Evolutionary conservation across 306 rosid species (phyloP).

Genomic region (Lablab purpureus): DNA sequence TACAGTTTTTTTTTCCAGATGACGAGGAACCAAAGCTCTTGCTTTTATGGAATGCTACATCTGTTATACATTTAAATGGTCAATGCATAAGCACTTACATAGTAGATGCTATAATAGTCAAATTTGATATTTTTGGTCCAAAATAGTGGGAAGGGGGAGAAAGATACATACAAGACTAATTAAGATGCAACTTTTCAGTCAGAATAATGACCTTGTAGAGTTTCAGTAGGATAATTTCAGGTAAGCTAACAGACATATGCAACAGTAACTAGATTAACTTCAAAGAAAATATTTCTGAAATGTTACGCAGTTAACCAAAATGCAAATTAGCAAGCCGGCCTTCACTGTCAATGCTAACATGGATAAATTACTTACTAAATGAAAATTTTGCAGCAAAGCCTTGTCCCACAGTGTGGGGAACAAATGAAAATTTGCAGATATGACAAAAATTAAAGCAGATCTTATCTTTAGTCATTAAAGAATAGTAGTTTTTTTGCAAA

Average conservation of each 20-base stretch:
- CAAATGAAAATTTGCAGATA: conserved; percentile 3
- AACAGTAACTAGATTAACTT: conserved; percentile 32
- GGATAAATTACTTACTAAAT: background rate
- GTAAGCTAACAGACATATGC: conserved; percentile 26
- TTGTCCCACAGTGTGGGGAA: background rate
- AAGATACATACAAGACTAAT: conserved; percentile 8
- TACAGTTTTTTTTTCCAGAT: conserved; percentile 40
- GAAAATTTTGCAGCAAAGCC: background rate
- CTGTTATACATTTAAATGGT: conserved; percentile 49
- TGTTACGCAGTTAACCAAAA: conserved; percentile 5
- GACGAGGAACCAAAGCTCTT: conserved; percentile 31
- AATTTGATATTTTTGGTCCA: conserved; percentile 9
- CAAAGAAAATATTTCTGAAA: conserved; percentile 32
- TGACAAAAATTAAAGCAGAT: background rate
- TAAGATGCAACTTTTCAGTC: conserved; percentile 6
- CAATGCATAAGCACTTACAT: conserved; percentile 22
- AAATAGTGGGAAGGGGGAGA: background rate
- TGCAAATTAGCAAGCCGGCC: background rate
- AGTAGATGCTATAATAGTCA: conserved; percentile 26
- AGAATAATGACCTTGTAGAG: conserved; percentile 14
- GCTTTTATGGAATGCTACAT: conserved; percentile 35
- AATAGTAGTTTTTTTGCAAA: conserved; percentile 9
- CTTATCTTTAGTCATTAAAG: conserved; percentile 1
- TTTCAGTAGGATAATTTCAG: conserved; percentile 6
- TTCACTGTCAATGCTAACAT: background rate